Evolutionary conservation across 2,329 filamentous ascomycete genomes (phyloP), one percentile per base, ranked within the genome.

Genomic region (Colletotrichum sp.): DNA sequence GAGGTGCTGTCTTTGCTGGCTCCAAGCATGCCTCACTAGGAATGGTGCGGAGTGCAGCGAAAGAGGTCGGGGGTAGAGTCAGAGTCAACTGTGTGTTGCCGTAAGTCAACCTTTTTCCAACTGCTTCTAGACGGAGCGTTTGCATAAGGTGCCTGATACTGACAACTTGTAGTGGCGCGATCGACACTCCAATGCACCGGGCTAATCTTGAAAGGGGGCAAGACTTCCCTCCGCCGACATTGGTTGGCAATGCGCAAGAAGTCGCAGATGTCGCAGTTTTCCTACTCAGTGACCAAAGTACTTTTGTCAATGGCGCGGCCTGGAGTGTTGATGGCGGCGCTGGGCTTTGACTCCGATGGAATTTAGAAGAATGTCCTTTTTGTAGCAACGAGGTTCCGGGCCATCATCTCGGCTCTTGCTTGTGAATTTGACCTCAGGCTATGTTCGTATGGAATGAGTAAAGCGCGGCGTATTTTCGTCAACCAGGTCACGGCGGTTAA

Each of bases 161-260:
- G 5, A 63, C 18, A 51, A 6, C 15, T 3, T 8, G 6, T 6
- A 74, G 72, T 16, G 72, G 69, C 13, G 64, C 69, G 4, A 72
- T 74, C 6, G 72, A 74, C 36, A 72, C 71, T 4, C 69, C 63
- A 11, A 72, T 68, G 72, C 72, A 72, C 12, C 69, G 47, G 12
- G 72, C 47, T 13, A 72, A 72, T n/a, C 57, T 67, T n/a, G 68
- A 57, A 34, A 31, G 68, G 12, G 62, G 67, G 3, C 38, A 24
- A 9, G 62, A 74, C 15, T 74, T 71, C 5, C 68, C 68, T n/a
- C 68, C 72, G 3, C 72, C 67, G 15, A 67, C 55, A 12, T 16
- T 57, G n/a, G 72, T 70, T 27, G 63, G 72, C 3, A 63, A n/a
- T 9, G 55, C 72, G 8, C 62, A 66, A 15, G 68, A 74, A 21